Conservation (phyloP, 2,329 filamentous ascomycete genomes). For the Alternaria arborescens region DNA sequence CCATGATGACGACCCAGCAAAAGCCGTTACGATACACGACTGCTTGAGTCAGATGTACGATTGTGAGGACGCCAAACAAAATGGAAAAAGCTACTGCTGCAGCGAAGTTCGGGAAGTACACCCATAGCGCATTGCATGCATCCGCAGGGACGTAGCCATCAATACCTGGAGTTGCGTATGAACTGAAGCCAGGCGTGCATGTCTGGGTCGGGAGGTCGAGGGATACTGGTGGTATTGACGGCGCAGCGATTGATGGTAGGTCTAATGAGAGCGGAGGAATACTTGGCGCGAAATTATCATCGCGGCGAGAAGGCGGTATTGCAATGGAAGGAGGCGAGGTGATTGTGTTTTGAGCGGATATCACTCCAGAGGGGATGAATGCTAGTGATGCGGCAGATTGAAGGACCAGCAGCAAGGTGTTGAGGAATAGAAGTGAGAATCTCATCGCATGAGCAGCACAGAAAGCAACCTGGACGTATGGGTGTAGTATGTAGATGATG, state of each 20-base stretch:
- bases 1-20: constrained; percentile 56
- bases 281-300: constrained; percentile 16
- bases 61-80: constrained; percentile 30
- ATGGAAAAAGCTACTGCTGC: constrained; percentile 30
- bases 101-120: constrained; percentile 31
- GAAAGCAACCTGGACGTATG: neutral
- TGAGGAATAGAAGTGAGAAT: constrained; percentile 20
- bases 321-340: constrained; percentile 9
- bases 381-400: constrained; percentile 19
- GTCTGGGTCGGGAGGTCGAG: constrained; percentile 22
- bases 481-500: constrained; percentile 3
- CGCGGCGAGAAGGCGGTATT: constrained; percentile 19
- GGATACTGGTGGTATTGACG: constrained; percentile 16
- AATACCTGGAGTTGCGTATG: constrained; percentile 27
- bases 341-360: constrained; percentile 13
- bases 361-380: constrained; percentile 8
- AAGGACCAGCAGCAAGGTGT: constrained; percentile 21
- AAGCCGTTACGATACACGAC: constrained; percentile 42
- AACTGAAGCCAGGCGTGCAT: constrained; percentile 25
- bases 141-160: constrained; percentile 31
- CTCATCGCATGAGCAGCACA: constrained; percentile 20
- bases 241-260: constrained; percentile 19
- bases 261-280: constrained; percentile 23
- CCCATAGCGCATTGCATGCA: constrained; percentile 33
- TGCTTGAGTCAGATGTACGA: constrained; percentile 29